A percentile compares a stretch with the other conserved stretches of the same genome.
Evolutionary conservation across 1,284 basidiomycete species (phyloP).

Genomic region (Cutaneotrichosporon sp.): DNA sequence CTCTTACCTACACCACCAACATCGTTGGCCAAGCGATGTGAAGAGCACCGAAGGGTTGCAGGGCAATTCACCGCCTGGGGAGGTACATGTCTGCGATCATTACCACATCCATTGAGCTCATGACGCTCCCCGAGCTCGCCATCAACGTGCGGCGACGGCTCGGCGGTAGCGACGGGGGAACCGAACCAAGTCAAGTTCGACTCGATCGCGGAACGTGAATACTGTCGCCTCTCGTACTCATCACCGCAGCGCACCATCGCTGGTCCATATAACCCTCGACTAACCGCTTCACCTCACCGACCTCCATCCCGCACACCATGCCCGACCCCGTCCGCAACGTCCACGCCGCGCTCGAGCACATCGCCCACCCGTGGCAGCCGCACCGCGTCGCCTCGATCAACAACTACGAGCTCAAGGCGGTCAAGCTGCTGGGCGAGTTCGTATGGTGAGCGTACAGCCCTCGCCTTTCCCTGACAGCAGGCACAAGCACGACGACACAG

Average conservation of each 20-base stretch:
- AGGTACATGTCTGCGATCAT: too few species aligned
- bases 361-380: conserved; percentile 14
- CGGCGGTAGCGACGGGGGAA: background rate
- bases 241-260: too few species aligned
- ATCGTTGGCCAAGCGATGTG: too few species aligned
- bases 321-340: conserved; percentile 8
- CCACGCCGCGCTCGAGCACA: background rate
- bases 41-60: too few species aligned
- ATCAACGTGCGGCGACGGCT: background rate
- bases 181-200: background rate
- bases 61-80: too few species aligned
- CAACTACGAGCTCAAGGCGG: conserved; percentile 17
- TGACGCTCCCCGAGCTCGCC: too few species aligned
- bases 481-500: conserved; percentile 16
- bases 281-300: background rate
- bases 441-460: conserved; percentile 14
- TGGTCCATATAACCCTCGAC: background rate
- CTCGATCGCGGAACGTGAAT: background rate
- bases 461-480: background rate
- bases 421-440: conserved; percentile 15
- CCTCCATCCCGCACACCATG: too few species aligned
- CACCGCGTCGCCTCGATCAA: conserved; percentile 15
- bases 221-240: too few species aligned
- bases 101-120: too few species aligned
- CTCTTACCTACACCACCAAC: too few species aligned